Evolutionary conservation across 805 yeast genomes (phyloP).

Genomic region (Scheffersomyces lignosus): DNA sequence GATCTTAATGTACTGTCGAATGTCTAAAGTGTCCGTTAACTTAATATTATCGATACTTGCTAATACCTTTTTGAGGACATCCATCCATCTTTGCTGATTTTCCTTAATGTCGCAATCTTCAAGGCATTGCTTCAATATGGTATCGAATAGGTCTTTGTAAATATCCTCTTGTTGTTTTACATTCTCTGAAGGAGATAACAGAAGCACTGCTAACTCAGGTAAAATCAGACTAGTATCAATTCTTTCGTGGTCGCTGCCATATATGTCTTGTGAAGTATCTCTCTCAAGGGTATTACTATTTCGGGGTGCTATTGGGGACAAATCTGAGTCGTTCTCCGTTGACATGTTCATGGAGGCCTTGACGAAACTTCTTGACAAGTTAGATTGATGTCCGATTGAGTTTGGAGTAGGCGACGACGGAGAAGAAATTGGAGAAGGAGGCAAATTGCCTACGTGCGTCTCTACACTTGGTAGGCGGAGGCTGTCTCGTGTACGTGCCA

Average conservation of each 20-base stretch:
- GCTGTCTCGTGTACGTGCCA: constrained; percentile 22
- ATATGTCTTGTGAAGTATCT: neutral
- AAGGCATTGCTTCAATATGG: constrained; percentile 58
- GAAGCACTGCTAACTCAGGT: neutral
- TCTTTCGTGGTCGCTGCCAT: neutral
- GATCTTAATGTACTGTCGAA: constrained; percentile 84
- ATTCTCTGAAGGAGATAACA: neutral
- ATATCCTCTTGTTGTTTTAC: constrained; percentile 8
- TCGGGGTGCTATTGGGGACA: neutral
- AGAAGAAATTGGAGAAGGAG: constrained; percentile 17
- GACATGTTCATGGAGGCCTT: too few relatives aligned
- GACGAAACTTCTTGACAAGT: constrained; percentile 1
- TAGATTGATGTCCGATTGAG: constrained; percentile 5
- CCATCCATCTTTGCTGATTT: constrained; percentile 58
- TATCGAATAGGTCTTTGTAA: constrained; percentile 47
- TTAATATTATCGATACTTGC: constrained; percentile 58
- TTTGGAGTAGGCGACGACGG: constrained; percentile 20
- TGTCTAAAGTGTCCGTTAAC: constrained; percentile 75
- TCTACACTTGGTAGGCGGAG: constrained; percentile 24
- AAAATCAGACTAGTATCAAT: neutral
- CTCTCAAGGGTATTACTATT: neutral
- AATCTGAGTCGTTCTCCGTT: neutral
- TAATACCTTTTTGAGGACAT: constrained; percentile 50
- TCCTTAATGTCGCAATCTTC: constrained; percentile 55
- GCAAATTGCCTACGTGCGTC: constrained; percentile 1